phyloP scores from a whole-genome alignment of 306 rosid genomes.

The Crotalaria pallida region DNA sequence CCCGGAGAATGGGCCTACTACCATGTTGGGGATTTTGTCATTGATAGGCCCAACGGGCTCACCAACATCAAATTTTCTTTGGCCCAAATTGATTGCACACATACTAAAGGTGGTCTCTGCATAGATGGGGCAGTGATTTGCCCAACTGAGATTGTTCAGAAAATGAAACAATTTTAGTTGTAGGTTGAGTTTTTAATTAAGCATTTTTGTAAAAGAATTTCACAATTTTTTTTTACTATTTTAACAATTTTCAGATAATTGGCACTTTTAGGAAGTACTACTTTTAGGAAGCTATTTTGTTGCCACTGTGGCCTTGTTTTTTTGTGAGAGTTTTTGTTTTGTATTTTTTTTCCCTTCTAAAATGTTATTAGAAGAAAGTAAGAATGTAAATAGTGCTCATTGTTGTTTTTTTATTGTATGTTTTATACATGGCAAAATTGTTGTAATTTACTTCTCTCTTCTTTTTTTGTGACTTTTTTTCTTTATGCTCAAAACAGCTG shows the following conservation, averaged over 20 bases:
- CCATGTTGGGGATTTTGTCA: slow-evolving; percentile 59
- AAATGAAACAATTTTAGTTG: slow-evolving; percentile 14
- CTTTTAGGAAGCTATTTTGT: too few species aligned
- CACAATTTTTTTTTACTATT: background rate
- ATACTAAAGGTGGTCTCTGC: slow-evolving; percentile 85
- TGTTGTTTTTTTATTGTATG: too few species aligned
- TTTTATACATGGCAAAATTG: too few species aligned
- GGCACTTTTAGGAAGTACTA: background rate
- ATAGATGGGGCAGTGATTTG: slow-evolving; percentile 58
- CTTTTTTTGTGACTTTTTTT: too few species aligned
- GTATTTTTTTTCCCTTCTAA: too few species aligned
- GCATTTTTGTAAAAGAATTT: background rate
- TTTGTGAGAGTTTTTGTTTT: background rate
- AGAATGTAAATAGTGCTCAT: too few species aligned
- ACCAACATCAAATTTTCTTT: slow-evolving; percentile 54
- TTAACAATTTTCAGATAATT: background rate
- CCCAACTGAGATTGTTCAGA: slow-evolving; percentile 32
- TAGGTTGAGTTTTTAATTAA: background rate
- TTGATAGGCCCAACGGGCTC: slow-evolving; percentile 25
- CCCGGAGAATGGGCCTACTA: slow-evolving; percentile 55
- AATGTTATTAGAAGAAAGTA: too few species aligned
- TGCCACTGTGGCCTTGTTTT: slow-evolving; percentile 12
- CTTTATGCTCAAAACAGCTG: too few species aligned
- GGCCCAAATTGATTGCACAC: slow-evolving; percentile 92
- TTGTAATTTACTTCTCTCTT: too few species aligned